These are phyloP conservation scores for Tylopilus sp. DNA, from an alignment of 768 basidiomycete species.

Conservation along the genomic window DNA sequence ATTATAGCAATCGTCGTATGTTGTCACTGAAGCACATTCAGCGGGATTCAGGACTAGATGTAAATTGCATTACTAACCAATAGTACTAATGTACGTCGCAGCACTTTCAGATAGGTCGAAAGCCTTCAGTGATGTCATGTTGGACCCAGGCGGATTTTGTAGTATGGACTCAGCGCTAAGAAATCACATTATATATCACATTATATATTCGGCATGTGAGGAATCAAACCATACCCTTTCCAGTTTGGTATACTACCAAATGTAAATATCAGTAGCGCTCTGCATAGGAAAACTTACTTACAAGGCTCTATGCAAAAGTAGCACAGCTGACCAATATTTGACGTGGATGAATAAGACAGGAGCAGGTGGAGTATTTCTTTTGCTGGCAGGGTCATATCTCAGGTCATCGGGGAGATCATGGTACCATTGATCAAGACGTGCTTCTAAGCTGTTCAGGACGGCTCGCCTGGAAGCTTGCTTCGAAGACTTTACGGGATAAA, in stretches of 20 bases:
- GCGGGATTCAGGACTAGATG: not conserved
- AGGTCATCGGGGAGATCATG: slow-evolving; percentile 63
- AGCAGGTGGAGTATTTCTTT: slow-evolving; percentile 54
- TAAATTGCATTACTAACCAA: slow-evolving; percentile 41
- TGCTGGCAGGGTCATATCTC: slow-evolving; percentile 54
- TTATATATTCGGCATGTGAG: not conserved
- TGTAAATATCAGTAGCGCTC: slow-evolving; percentile 8
- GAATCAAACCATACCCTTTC: slow-evolving; percentile 46
- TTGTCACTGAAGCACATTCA: slow-evolving; percentile 39
- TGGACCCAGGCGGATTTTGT: slow-evolving; percentile 39
- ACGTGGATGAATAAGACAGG: slow-evolving; percentile 68
- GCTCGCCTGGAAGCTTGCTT: slow-evolving; percentile 46
- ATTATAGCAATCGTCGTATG: slow-evolving; percentile 58
- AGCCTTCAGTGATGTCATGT: slow-evolving; percentile 55
- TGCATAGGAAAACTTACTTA: slow-evolving; percentile 39
- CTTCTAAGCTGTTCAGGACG: slow-evolving; percentile 55
- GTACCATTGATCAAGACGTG: slow-evolving; percentile 71
- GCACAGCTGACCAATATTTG: slow-evolving; percentile 72
- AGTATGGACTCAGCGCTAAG: slow-evolving; percentile 42
- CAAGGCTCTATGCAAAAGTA: slow-evolving; percentile 78
- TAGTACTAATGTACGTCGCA: slow-evolving; percentile 64
- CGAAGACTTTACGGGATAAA: slow-evolving; percentile 64
- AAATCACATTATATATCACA: slow-evolving; percentile 8
- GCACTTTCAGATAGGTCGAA: slow-evolving; percentile 75
- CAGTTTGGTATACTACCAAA: slow-evolving; percentile 63